phyloP scores from a whole-genome alignment of 495 filamentous ascomycete species.

The Immersiella caudata region DNA sequence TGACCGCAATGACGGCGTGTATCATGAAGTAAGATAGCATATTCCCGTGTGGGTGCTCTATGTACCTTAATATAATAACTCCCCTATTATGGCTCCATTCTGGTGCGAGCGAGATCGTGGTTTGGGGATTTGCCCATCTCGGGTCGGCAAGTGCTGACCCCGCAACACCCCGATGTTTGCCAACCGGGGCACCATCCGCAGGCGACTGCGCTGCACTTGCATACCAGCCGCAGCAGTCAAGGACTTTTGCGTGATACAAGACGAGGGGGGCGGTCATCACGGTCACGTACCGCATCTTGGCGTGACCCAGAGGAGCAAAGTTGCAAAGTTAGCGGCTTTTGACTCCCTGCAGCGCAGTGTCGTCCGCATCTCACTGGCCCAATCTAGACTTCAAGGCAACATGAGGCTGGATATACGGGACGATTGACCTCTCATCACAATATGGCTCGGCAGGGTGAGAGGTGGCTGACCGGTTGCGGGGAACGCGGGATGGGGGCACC shows the following conservation, averaged over 20 bases:
- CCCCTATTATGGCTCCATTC: too few species aligned
- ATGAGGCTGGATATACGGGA: not conserved
- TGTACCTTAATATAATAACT: slow-evolving; percentile 6
- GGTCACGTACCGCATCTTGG: not conserved
- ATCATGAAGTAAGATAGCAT: not conserved
- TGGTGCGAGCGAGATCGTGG: too few species aligned
- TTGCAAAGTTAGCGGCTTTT: not conserved
- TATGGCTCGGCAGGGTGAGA: not conserved
- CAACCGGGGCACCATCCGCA: too few species aligned
- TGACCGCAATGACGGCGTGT: slow-evolving; percentile 5
- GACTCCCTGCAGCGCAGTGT: not conserved
- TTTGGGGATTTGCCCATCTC: too few species aligned
- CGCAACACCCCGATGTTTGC: too few species aligned
- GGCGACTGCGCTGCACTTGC: too few species aligned
- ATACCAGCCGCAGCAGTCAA: not conserved
- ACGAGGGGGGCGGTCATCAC: not conserved
- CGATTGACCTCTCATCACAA: not conserved
- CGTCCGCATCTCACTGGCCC: not conserved
- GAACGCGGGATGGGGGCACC: not conserved
- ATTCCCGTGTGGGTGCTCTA: not conserved
- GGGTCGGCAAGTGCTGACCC: too few species aligned
- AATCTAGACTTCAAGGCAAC: not conserved
- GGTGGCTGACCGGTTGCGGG: not conserved
- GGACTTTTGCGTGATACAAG: not conserved
- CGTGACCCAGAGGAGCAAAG: not conserved